phyloP scores from a whole-genome alignment of 108 stramenopile species.

The Fragilaria crotonensis region DNA sequence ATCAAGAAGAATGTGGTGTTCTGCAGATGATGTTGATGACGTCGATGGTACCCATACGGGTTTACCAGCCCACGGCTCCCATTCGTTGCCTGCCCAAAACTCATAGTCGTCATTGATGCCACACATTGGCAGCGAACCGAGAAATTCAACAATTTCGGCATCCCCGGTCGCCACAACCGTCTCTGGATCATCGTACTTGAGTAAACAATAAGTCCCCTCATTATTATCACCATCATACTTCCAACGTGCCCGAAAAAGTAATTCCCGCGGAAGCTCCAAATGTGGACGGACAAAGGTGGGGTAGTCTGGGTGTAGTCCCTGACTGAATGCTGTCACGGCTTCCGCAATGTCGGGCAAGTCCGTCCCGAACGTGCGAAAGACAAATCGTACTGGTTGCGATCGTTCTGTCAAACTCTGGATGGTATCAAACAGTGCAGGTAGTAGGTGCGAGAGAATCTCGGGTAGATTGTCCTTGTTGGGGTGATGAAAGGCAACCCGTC shows the following conservation, averaged over 20 bases:
- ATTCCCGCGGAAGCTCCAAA: conserved; percentile 29
- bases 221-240: background rate
- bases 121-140: conserved; percentile 41
- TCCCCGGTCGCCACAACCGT: conserved; percentile 50
- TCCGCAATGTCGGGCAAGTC: conserved; percentile 58
- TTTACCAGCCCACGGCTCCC: conserved; percentile 69
- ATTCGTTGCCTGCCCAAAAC: conserved; percentile 54
- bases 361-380: conserved; percentile 78
- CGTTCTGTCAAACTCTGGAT: conserved; percentile 26
- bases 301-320: conserved; percentile 65
- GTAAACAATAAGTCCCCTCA: background rate
- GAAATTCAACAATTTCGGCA: conserved; percentile 43
- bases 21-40: conserved; percentile 13
- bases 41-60: conserved; percentile 67
- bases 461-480: background rate
- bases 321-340: conserved; percentile 54
- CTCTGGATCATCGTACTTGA: background rate
- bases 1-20: conserved; percentile 81
- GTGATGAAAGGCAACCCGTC: background rate
- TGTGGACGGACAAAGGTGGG: conserved; percentile 40
- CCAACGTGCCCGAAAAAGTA: conserved; percentile 51
- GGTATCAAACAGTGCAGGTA: conserved; percentile 74
- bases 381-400: conserved; percentile 33
- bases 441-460: conserved; percentile 25
- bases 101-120: conserved; percentile 79